These are phyloP conservation scores for Collariella sp. DNA, from an alignment of 495 filamentous ascomycete genomes.

Conservation along the genomic window DNA sequence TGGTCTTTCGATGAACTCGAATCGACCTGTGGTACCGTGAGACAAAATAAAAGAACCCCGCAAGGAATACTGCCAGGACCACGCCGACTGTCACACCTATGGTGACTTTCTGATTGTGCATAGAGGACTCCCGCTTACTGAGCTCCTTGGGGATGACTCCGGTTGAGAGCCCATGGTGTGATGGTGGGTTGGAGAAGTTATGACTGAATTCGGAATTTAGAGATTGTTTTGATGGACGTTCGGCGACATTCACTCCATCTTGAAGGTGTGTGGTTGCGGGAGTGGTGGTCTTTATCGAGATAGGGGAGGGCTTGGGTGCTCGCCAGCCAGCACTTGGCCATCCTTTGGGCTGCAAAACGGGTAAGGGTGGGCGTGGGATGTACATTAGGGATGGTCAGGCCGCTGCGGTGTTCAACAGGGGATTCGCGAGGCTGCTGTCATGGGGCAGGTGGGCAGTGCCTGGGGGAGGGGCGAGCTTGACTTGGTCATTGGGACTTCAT, in stretches of 20 bases:
- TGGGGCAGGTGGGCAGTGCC: background rate
- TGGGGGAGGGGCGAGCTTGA: background rate
- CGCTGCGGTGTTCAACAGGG: background rate
- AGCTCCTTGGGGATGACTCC: background rate
- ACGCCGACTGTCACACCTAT: conserved; percentile 32
- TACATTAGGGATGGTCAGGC: background rate
- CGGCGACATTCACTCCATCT: too few species aligned
- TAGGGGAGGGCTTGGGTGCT: too few species aligned
- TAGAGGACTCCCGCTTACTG: background rate
- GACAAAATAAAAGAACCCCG: conserved; percentile 22
- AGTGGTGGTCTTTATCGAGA: too few species aligned
- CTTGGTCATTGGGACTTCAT: background rate
- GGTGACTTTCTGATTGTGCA: conserved; percentile 24
- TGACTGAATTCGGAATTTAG: too few species aligned
- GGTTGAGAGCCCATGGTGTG: background rate
- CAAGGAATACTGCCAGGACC: conserved; percentile 26
- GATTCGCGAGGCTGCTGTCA: background rate
- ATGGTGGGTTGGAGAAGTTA: background rate
- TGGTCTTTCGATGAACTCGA: conserved; percentile 2
- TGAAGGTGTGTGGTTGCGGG: background rate
- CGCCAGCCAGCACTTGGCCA: background rate
- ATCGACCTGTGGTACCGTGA: conserved; percentile 26
- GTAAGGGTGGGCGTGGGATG: background rate
- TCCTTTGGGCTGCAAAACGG: background rate
- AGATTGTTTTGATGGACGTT: background rate